Conservation (phyloP, 2,329 filamentous ascomycete genomes). For the Aspergillus sp. region DNA sequence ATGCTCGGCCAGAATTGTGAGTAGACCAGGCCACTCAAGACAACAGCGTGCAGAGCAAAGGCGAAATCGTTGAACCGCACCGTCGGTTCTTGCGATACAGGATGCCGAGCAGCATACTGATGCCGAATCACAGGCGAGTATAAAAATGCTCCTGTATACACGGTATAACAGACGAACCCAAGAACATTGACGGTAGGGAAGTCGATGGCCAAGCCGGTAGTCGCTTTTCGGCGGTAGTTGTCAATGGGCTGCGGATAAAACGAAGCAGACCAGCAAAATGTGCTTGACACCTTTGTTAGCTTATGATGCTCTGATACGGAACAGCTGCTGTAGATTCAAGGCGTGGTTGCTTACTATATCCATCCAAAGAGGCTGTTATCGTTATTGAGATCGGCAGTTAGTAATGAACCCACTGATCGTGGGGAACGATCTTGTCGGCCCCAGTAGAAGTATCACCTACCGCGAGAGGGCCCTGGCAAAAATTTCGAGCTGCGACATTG, state of each 20-base stretch:
- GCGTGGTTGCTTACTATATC: conserved; percentile 57
- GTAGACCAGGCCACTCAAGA: conserved; percentile 70
- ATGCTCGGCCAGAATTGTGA: conserved; percentile 71
- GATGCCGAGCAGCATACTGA: conserved; percentile 82
- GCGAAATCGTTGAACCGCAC: conserved; percentile 87
- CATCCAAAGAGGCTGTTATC: conserved; percentile 64
- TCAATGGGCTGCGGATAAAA: conserved; percentile 90
- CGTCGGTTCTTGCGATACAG: conserved; percentile 70
- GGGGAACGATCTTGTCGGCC: neutral
- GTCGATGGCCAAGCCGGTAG: conserved; percentile 80
- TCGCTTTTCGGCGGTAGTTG: conserved; percentile 75
- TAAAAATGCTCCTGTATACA: conserved; percentile 73
- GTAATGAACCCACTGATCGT: conserved; percentile 3
- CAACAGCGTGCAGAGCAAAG: conserved; percentile 78
- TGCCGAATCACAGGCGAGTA: conserved; percentile 73
- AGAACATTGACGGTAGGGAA: conserved; percentile 73
- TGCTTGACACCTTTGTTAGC: conserved; percentile 36
- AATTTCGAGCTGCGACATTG: conserved; percentile 35
- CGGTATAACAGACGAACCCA: conserved; percentile 66
- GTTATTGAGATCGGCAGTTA: conserved; percentile 28
- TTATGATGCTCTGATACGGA: neutral
- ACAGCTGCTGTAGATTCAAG: neutral
- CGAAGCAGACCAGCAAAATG: conserved; percentile 75
- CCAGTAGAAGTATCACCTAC: conserved; percentile 27
- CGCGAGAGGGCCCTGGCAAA: conserved; percentile 44